phyloP scores from a whole-genome alignment of 768 basidiomycete genomes.

The Hericium erinaceus region DNA sequence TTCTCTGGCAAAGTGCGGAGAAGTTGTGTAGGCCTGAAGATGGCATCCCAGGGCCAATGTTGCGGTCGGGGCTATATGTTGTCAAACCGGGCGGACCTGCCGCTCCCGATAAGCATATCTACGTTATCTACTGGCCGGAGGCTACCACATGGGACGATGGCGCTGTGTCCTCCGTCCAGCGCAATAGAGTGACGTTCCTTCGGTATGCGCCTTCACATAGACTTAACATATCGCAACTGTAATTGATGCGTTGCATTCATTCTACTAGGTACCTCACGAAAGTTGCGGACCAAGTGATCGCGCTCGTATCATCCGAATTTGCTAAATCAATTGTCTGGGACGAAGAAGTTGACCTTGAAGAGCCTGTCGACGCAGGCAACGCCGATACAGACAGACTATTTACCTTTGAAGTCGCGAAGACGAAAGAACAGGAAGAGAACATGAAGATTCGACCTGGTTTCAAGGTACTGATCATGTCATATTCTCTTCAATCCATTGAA shows the following conservation, averaged over 20 bases:
- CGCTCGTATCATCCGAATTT: slow-evolving; percentile 41
- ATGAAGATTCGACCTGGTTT: slow-evolving; percentile 36
- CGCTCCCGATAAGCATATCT: slow-evolving; percentile 19
- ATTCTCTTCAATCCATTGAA: background rate
- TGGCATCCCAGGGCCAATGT: slow-evolving; percentile 16
- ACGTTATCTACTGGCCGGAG: slow-evolving; percentile 56
- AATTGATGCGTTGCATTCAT: background rate
- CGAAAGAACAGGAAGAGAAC: slow-evolving; percentile 44
- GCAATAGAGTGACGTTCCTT: slow-evolving; percentile 55
- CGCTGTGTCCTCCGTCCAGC: slow-evolving; percentile 31
- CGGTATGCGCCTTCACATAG: slow-evolving; percentile 26
- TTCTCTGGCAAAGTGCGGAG: background rate
- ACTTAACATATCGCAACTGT: background rate
- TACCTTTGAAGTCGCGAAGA: slow-evolving; percentile 45
- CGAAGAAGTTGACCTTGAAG: slow-evolving; percentile 19
- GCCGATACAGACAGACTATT: slow-evolving; percentile 39
- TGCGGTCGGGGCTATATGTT: slow-evolving; percentile 46
- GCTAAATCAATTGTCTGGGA: slow-evolving; percentile 36
- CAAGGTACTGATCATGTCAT: slow-evolving; percentile 22
- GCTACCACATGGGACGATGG: slow-evolving; percentile 48
- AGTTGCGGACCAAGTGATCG: slow-evolving; percentile 45
- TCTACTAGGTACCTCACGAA: slow-evolving; percentile 56
- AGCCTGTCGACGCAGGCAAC: slow-evolving; percentile 31
- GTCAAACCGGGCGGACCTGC: slow-evolving; percentile 15
- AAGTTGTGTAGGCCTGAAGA: slow-evolving; percentile 11